Evolutionary conservation across 129 eudicot genomes (phyloP), one percentile per base, ranked within the genome.

Genomic region (Lonicera japonica): DNA sequence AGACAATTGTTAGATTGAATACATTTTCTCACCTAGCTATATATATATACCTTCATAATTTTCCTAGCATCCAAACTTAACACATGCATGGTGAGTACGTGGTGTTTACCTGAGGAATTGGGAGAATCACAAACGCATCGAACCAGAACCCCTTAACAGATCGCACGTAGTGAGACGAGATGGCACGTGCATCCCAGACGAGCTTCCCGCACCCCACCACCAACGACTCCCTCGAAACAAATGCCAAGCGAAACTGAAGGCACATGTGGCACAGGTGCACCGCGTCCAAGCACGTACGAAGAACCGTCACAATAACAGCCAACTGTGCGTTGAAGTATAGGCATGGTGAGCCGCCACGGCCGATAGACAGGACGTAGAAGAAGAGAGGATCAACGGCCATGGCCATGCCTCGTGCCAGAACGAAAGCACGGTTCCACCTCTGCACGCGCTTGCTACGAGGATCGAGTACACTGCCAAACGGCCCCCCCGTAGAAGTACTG

Each of bases 161-260:
- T 20, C 82, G n/a, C 0, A 75, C 56, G 23, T 83, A 83, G 40
- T 83, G 79, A 3, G 56, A 45, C 0, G 73, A 73, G 50, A 83
- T 61, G 13, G 82, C 67, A 11, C 79, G 80, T 36, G 79, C 14
- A 53, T 79, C 85, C 89, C 89, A 83, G 69, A 83, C 85, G 39
- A 83, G 82, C 57, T 79, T 79, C 63, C 89, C 89, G 47, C 82
- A 75, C 21, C 89, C 89, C 1, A 83, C 66, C 7, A 83, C 85
- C 63, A 83, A 55, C 55, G 89, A 83, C 67, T 75, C 89, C 54
- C 79, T 68, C 34, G 85, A 83, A 61, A 83, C 79, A 66, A 67
- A 83, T 16, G 89, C 85, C 69, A 75, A 54, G 56, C 82, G 68
- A 19, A 83, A 83, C 85, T 79, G 84, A 17, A 83, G 63, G 82